These are phyloP conservation scores for Cyanidioschyzon merolae DNA, from an alignment of 23 red algal species.

Conservation along the genomic window DNA sequence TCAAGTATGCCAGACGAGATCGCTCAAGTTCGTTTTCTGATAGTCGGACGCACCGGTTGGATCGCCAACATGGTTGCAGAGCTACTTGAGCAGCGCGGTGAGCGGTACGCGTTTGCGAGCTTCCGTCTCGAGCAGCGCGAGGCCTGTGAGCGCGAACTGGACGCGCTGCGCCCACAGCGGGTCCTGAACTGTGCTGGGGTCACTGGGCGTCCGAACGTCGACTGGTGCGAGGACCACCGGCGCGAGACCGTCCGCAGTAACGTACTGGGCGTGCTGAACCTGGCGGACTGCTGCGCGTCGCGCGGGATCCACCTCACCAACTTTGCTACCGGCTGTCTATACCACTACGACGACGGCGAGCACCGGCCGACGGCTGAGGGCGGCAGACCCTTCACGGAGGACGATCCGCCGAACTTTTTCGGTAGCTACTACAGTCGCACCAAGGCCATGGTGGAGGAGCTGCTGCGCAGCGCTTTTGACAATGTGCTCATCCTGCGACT, in stretches of 20 bases:
- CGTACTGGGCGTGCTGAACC: conserved; percentile 16
- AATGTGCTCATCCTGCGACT: conserved; percentile 22
- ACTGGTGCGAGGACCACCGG: conserved; percentile 21
- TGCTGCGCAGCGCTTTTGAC: conserved; percentile 2
- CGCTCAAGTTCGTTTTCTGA: neutral
- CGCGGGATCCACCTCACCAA: conserved; percentile 20
- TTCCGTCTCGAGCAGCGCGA: conserved; percentile 24
- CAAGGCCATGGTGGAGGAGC: conserved; percentile 22
- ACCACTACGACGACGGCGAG: conserved; percentile 19
- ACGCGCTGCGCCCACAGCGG: neutral
- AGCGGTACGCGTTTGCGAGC: conserved; percentile 13
- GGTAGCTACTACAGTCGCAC: conserved; percentile 20
- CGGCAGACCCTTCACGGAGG: conserved; percentile 15
- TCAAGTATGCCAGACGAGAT: neutral
- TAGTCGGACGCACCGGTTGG: conserved; percentile 19
- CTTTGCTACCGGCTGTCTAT: conserved; percentile 20
- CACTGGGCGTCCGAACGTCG: conserved; percentile 20
- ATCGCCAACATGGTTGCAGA: conserved; percentile 19
- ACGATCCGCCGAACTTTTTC: conserved; percentile 21
- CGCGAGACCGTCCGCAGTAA: conserved; percentile 15
- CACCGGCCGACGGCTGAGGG: conserved; percentile 12
- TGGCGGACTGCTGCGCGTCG: conserved; percentile 15
- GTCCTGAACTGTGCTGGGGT: conserved; percentile 22
- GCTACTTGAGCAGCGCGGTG: conserved; percentile 6
- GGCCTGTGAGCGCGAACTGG: conserved; percentile 20